Percentiles rank a stretch among this genome's conserved stretches.
Evolutionary conservation across 192 early-diverging fungal species (phyloP).

Genomic region (Coemansia sp.): DNA sequence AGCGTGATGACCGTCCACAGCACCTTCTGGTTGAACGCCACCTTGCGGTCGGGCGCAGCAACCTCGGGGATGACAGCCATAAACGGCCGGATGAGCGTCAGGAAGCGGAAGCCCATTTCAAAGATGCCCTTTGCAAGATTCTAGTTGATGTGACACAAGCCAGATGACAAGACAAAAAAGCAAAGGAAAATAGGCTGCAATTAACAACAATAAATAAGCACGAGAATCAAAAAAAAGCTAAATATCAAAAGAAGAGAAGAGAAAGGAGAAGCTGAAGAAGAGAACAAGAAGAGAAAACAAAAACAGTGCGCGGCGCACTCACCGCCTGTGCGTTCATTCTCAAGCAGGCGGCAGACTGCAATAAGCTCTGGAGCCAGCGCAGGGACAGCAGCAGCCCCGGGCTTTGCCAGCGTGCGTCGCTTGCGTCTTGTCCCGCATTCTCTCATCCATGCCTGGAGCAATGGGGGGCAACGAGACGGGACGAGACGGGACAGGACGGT

Average conservation of each 20-base stretch:
- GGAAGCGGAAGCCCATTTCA: constrained; percentile 70
- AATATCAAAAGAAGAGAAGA: too few relatives aligned
- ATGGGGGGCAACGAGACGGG: too few relatives aligned
- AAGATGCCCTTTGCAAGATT: background rate
- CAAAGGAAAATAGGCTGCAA: background rate
- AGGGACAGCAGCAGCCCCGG: too few relatives aligned
- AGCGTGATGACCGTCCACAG: constrained; percentile 99
- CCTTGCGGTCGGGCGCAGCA: constrained; percentile 90
- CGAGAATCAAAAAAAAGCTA: constrained; percentile 3
- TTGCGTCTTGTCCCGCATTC: too few relatives aligned
- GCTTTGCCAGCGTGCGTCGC: too few relatives aligned
- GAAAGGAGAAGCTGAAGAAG: too few relatives aligned
- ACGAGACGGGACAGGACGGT: too few relatives aligned
- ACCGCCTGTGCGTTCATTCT: too few relatives aligned
- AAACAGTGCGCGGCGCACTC: too few relatives aligned
- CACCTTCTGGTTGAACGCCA: constrained; percentile 97
- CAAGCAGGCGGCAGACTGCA: too few relatives aligned
- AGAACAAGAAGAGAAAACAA: background rate
- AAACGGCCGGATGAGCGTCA: constrained; percentile 96
- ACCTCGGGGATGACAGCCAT: constrained; percentile 99
- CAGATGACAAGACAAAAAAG: constrained; percentile 1
- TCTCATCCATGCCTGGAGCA: too few relatives aligned
- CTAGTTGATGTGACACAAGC: background rate
- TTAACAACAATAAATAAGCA: background rate
- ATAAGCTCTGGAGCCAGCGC: too few relatives aligned